Conservation (phyloP, 192 early-diverging fungal genomes). For the Spizellomyces sp. region DNA sequence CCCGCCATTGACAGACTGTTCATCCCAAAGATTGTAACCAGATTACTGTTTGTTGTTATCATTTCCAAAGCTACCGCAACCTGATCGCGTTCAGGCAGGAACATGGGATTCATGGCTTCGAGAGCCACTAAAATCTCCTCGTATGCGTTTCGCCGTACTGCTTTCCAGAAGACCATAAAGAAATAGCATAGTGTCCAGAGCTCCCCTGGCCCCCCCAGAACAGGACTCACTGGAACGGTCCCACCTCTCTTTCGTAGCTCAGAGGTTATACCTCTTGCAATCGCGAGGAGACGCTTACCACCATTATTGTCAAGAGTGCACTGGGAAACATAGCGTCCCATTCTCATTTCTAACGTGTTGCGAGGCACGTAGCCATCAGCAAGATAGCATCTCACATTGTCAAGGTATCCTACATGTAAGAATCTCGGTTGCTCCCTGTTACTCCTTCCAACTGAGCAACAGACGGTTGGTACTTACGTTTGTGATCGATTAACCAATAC, state of each 20-base stretch:
- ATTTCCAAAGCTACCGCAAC: constrained; percentile 50
- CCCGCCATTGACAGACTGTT: constrained; percentile 30
- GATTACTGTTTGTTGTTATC: constrained; percentile 43
- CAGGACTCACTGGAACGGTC: not conserved
- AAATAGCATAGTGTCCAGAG: constrained; percentile 29
- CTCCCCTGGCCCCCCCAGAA: not conserved
- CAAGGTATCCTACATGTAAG: constrained; percentile 1
- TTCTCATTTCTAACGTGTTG: constrained; percentile 23
- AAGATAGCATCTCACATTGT: constrained; percentile 18
- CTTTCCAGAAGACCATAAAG: constrained; percentile 42
- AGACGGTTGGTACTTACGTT: constrained; percentile 15
- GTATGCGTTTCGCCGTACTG: constrained; percentile 37
- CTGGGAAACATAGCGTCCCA: constrained; percentile 20
- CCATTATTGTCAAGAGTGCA: constrained; percentile 21
- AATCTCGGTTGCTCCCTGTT: no score
- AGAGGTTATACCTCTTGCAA: constrained; percentile 3
- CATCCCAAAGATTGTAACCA: constrained; percentile 36
- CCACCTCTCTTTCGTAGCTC: constrained; percentile 7
- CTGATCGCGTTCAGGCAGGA: constrained; percentile 45
- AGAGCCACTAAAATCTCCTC: constrained; percentile 39
- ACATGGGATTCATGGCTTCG: constrained; percentile 40
- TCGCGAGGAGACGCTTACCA: constrained; percentile 6
- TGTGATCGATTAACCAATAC: constrained; percentile 21
- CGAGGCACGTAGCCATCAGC: constrained; percentile 25
- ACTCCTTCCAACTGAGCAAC: no score